Evolutionary conservation across 306 rosid species (phyloP), one percentile per base, ranked within the genome.

Genomic region (Lathyrus sativus): DNA sequence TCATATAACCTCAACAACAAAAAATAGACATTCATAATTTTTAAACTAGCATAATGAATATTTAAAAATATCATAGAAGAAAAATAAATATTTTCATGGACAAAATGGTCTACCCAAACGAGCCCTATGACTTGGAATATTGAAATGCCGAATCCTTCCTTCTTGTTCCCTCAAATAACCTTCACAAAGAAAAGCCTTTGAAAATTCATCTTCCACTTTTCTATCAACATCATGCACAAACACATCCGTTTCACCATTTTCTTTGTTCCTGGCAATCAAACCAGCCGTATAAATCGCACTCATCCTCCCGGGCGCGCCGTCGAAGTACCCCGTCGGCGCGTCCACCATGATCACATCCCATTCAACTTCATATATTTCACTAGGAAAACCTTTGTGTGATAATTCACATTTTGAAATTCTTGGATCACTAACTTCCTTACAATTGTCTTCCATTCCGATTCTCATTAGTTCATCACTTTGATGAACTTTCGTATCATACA

Each of bases 271-370:
- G 1, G 90, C 96, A 83, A 93, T 83, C 79, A 93, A 50, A 9
- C 98, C 98, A 0, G 97, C 97, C 13, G 98, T 90, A 82, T 88
- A 93, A 7, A 93, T 93, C 0, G 97, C 97, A 11, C 48, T 84
- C 98, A 93, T 93, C 71, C 98, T 83, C 15, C 98, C 98, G 0
- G 98, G 97, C 0, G 98, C 98, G 5, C 67, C 88, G 0, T 85
- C 88, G 58, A 78, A 80, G 69, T 82, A 93, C 11, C 98, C 98
- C 0, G 96, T 93, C 0, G 98, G 98, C 9, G 98, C 98, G 64
- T 93, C 98, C 49, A 93, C 97, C 98, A 93, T 93, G 24, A 93
- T 93, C 78, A 88, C 63, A 44, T 93, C 98, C 98, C 98, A 93
- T 17, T 88, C 98, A 0, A 84, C 65, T 18, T 90, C 91, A 44